Base-by-base conservation (phyloP, 2,329 filamentous ascomycete species). In the Venturia carpophila region DNA sequence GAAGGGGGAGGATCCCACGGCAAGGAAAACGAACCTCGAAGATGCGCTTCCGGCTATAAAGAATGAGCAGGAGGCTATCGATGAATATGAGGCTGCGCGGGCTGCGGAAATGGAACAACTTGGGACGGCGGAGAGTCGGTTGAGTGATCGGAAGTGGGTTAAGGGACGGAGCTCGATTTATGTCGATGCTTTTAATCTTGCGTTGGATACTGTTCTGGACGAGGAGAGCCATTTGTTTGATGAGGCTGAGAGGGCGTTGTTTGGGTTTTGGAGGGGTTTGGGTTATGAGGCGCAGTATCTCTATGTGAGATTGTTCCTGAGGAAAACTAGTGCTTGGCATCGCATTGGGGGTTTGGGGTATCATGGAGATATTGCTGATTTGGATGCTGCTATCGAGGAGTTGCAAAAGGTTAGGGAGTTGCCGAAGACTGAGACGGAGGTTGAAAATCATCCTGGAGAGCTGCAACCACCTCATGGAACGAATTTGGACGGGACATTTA, bases 171-270 rank as follows among this genome's bases (percentile, higher is more conserved):
- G 87, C 71, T 97, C 92, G 1, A 91, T 99, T 65, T 99, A 99
- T 71, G 91, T 97, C 21, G 94, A 99, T 77, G 94, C 94, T 0
- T 99, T 99, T 80, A 96, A 96, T 71, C 80, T 97, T 17, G 91
- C 93, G 1, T 79, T 99, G 61, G 87, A 93, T 66, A 96, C 91
- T 0, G 94, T 99, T 3, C 78, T 97, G 15, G 87, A 91, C 61
- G 91, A 97, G 66, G 94, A 99, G 75, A 83, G 84, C 0, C 91
- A 96, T 75, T 79, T 99, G 0, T 99, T 97, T 73, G 84, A 94
- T 70, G 84, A 86, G 66, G 87, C 85, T 21, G 94, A 99, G 75
- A 84, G 82, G 71, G 79, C 83, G 17, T 82, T 97, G 0, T 97
- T 99, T 73, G 77, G 79, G 3, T 80, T 87, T 66, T 99, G 93